Conservation (phyloP, 345 rosid species). For the Eucalyptus pauciflora region DNA sequence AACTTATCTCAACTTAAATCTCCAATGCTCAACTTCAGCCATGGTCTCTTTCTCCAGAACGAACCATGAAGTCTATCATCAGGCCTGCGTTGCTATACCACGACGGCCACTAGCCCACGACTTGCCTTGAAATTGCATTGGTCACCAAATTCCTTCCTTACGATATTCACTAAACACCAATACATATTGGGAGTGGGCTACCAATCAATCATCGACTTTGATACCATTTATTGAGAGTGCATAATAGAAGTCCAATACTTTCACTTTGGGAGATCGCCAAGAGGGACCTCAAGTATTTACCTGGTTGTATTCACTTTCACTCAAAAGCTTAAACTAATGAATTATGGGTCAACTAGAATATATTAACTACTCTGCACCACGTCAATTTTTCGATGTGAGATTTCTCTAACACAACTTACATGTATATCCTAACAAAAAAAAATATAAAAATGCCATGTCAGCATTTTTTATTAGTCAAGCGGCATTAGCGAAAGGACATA, state of each 20-base stretch:
- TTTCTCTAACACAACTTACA: no score
- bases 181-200: no score
- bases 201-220: rapidly evolving
- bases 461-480: rapidly evolving
- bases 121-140: rapidly evolving
- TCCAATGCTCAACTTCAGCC: rapidly evolving
- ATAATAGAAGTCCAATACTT: no score
- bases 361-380: rapidly evolving
- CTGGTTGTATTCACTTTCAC: rapidly evolving
- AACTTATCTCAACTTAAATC: no score
- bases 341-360: rapidly evolving
- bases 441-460: rapidly evolving
- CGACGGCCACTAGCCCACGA: rapidly evolving
- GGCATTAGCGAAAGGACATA: rapidly evolving
- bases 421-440: rapidly evolving
- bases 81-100: rapidly evolving
- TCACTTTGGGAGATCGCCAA: no score
- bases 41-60: no score
- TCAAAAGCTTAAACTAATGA: no score
- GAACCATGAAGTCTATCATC: no score
- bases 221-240: no score
- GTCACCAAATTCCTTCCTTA: rapidly evolving
- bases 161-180: no score
- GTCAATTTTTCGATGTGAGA: rapidly evolving
- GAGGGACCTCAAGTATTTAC: no score